phyloP scores from a whole-genome alignment of 805 yeast genomes.

The Yamadazyma sp. region DNA sequence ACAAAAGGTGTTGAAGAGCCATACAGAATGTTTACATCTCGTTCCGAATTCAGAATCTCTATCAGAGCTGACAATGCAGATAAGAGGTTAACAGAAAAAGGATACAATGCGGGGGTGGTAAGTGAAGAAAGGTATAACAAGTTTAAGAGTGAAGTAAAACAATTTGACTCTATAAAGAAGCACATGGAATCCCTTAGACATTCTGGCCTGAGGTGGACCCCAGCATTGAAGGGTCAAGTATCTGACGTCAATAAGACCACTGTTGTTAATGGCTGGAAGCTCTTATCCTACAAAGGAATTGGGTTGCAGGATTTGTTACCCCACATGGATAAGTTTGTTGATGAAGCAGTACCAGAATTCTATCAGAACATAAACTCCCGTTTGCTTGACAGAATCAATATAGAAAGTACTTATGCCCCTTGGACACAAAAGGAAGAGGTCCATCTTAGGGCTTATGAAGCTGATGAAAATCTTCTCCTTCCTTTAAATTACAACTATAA shows the following conservation, averaged over 20 bases:
- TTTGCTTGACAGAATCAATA: conserved; percentile 59
- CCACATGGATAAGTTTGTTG: conserved; percentile 21
- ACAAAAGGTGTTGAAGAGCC: conserved; percentile 98
- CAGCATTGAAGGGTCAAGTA: conserved; percentile 42
- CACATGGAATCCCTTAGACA: conserved; percentile 45
- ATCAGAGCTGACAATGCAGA: conserved; percentile 96
- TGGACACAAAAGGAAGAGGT: conserved; percentile 71
- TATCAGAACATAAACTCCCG: conserved; percentile 33
- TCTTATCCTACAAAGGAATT: conserved; percentile 56
- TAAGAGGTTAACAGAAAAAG: conserved; percentile 70
- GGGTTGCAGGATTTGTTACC: conserved; percentile 30
- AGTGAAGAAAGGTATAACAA: conserved; percentile 54
- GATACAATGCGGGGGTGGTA: conserved; percentile 66
- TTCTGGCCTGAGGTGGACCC: conserved; percentile 66
- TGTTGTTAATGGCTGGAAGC: conserved; percentile 61
- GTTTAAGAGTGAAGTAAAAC: conserved; percentile 43
- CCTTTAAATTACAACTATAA: conserved; percentile 69
- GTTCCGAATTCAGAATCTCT: conserved; percentile 89
- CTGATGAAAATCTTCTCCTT: conserved; percentile 75
- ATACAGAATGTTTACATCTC: conserved; percentile 94
- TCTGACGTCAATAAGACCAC: conserved; percentile 47
- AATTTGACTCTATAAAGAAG: conserved; percentile 44
- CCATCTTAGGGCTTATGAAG: conserved; percentile 71
- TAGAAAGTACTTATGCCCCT: conserved; percentile 83
- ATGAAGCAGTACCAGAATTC: conserved; percentile 24